These are phyloP conservation scores for Hamamelis virginiana DNA, from an alignment of 164 flowering plant species.

Conservation along the genomic window DNA sequence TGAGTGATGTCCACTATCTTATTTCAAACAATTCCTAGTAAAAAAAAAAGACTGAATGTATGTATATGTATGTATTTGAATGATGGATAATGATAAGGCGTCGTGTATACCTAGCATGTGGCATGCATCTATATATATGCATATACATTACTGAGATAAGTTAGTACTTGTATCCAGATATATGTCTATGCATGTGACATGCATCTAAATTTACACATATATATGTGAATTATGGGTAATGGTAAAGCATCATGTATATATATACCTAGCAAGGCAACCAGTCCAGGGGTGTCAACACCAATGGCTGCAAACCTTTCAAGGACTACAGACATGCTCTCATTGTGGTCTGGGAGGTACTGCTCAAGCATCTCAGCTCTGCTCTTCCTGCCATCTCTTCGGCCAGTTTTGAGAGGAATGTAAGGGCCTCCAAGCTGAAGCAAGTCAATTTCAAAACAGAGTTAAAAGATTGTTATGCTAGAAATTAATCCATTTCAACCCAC, in stretches of 20 bases:
- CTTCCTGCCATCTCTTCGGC: slow-evolving; percentile 95
- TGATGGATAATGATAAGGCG: too few species aligned
- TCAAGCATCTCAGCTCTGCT: slow-evolving; percentile 87
- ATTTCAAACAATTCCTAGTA: too few species aligned
- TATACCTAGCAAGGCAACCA: slow-evolving; percentile 89
- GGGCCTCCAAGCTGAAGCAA: slow-evolving; percentile 93
- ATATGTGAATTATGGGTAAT: not conserved
- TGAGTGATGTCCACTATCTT: too few species aligned
- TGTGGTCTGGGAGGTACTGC: slow-evolving; percentile 93
- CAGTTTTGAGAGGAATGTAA: slow-evolving; percentile 83
- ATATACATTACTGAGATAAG: too few species aligned
- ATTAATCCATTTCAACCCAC: too few species aligned
- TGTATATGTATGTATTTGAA: too few species aligned
- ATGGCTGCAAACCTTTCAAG: slow-evolving; percentile 78
- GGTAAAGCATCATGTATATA: slow-evolving; percentile 3
- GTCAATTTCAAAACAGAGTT: not conserved
- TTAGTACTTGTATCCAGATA: not conserved
- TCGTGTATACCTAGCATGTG: too few species aligned
- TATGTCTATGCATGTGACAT: not conserved
- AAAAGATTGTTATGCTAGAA: not conserved
- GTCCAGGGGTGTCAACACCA: slow-evolving; percentile 88
- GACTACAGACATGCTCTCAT: slow-evolving; percentile 88
- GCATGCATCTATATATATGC: too few species aligned
- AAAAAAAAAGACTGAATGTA: too few species aligned
- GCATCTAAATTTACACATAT: not conserved